Evolutionary conservation across 2,329 filamentous ascomycete species (phyloP), one percentile per base, ranked within the genome.

Genomic region (Dothiorella sarmentorum): DNA sequence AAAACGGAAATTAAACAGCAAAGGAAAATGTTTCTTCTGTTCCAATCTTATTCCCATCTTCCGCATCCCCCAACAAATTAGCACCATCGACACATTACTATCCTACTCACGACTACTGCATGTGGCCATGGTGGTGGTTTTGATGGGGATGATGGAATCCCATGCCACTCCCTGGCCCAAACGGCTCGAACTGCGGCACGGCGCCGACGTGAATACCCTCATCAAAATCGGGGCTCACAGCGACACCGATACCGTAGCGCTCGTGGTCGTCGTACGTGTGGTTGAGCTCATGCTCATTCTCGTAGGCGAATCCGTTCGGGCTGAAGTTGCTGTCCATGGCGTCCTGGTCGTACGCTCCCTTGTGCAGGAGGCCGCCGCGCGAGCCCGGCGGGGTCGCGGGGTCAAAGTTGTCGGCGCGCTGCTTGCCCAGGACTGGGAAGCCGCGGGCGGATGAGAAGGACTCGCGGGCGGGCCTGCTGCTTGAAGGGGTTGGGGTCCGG

Each of bases 261-360:
- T 52, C 29, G 7, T 37, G 27, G 7, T 52, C 31, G 18, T 52
- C 20, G 4, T 38, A 35, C 13, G 18, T 11, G 7, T 33, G 22
- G 3, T 52, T 31, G 5, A 31, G 31, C 13, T 52, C 52, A 10
- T 17, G 22, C 18, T 43, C 37, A 15, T 44, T 45, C 15, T 58
- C 44, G 44, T 52, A 51, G 45, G 51, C 26, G 45, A 52, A 58
- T 5, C 27, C 24, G 29, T 27, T 58, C 3, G 56, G 56, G 75
- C 43, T 72, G 72, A 38, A 78, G 73, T 37, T 75, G 35, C 75
- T 68, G 40, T 76, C 77, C 64, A 84, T 81, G 1, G 83, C 83
- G 64, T 85, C 83, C 62, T 78, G 78, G 64, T 86, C 84, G 62
- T 85, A 85, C 64, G 75, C 80, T 45, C 78, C 78, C 64, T 78